Conservation (phyloP, 176 grass and related monocot species). For the Melocanna baccifera region DNA sequence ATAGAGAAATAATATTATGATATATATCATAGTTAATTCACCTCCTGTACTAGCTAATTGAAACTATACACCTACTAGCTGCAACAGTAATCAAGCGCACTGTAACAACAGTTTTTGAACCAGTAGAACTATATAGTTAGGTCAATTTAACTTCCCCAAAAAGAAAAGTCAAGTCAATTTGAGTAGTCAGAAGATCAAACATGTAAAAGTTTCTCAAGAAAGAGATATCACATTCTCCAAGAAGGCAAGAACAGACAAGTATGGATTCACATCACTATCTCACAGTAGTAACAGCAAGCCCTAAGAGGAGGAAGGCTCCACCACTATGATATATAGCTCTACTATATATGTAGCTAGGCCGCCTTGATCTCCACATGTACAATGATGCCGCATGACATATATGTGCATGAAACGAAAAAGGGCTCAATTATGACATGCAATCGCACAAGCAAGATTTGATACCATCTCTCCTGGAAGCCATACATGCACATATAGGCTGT, state of each 20-base stretch:
- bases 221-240: constrained; percentile 42
- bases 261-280: constrained; percentile 25
- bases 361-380: constrained; percentile 15
- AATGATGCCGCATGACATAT: constrained; percentile 25
- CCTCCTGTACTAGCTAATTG: not conserved
- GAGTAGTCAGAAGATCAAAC: constrained; percentile 40
- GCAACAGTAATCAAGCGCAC: not conserved
- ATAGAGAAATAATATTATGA: not conserved
- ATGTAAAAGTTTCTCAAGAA: constrained; percentile 41
- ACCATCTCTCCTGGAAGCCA: constrained; percentile 6
- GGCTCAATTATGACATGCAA: not conserved
- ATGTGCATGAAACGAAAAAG: constrained; percentile 5
- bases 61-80: not conserved
- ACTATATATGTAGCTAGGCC: not conserved
- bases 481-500: not conserved
- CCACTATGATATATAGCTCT: constrained; percentile 7
- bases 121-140: constrained; percentile 19
- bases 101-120: constrained; percentile 7
- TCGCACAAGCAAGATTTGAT: constrained; percentile 20
- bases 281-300: constrained; percentile 24
- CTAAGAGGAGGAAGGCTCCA: constrained; percentile 6
- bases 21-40: not conserved
- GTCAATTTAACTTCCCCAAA: constrained; percentile 45
- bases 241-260: constrained; percentile 48
- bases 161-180: constrained; percentile 42